Evolutionary conservation across 2,329 filamentous ascomycete species (phyloP).

Genomic region (Aspergillus pseudoterreus): DNA sequence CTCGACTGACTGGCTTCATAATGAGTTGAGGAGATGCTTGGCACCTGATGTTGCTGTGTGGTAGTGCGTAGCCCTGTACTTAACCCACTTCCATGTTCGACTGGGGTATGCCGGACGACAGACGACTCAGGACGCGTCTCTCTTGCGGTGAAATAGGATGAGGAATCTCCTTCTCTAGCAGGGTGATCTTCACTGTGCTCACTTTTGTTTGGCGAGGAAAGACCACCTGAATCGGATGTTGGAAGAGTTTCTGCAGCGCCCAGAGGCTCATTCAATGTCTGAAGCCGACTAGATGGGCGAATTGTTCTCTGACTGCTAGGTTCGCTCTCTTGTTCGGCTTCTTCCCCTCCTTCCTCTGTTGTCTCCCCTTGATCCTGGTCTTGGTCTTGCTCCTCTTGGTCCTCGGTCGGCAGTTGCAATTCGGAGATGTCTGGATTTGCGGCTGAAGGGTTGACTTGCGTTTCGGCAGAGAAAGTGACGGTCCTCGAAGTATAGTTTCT

Average conservation of each 20-base stretch:
- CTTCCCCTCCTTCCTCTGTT: conserved; percentile 14
- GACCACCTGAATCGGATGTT: neutral
- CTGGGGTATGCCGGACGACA: conserved; percentile 1
- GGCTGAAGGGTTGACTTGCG: conserved; percentile 39
- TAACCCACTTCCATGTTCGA: neutral
- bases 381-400: neutral
- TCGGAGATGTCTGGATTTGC: conserved; percentile 21
- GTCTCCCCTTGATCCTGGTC: conserved; percentile 9
- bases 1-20: conserved; percentile 19
- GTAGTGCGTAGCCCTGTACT: neutral
- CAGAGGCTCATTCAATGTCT: conserved; percentile 21
- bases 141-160: conserved; percentile 31
- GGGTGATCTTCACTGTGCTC: conserved; percentile 1
- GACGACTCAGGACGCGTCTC: conserved; percentile 18
- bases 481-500: conserved; percentile 46
- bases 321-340: conserved; percentile 12
- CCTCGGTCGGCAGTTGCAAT: conserved; percentile 3
- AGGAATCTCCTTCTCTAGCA: conserved; percentile 17
- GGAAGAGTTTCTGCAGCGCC: conserved; percentile 12
- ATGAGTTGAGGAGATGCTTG: conserved; percentile 13
- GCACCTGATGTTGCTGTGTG: conserved; percentile 9
- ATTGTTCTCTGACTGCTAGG: conserved; percentile 5
- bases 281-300: conserved; percentile 10
- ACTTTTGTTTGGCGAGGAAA: conserved; percentile 1
- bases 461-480: conserved; percentile 52